Evolutionary conservation across 225 moss, liverwort and hornwort species (phyloP).

Genomic region (Neckera pumila): DNA sequence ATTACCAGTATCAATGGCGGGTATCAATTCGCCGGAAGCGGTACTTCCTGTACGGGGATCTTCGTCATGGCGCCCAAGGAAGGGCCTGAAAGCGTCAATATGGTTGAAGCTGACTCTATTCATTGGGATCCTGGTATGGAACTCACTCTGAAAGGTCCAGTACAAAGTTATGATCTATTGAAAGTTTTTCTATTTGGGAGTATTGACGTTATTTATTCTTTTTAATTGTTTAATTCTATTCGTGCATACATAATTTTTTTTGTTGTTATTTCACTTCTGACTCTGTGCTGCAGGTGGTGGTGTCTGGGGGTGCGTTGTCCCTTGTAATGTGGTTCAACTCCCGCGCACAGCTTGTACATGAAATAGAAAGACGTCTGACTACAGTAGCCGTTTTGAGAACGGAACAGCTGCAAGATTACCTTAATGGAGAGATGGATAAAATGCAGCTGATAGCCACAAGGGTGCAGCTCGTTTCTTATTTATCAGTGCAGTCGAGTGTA

Average conservation of each 20-base stretch:
- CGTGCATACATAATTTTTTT: background rate
- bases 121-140: slow-evolving; percentile 46
- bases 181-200: background rate
- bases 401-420: slow-evolving; percentile 47
- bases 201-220: background rate
- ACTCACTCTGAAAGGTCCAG: background rate
- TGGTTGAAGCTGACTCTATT: slow-evolving; percentile 52
- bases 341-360: slow-evolving; percentile 48
- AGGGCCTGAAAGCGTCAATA: slow-evolving; percentile 41
- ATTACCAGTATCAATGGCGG: slow-evolving; percentile 2
- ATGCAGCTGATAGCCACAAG: slow-evolving; percentile 46
- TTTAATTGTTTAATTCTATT: background rate
- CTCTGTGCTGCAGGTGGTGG: slow-evolving; percentile 39
- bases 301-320: slow-evolving; percentile 42
- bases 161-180: background rate
- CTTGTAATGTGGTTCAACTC: slow-evolving; percentile 55
- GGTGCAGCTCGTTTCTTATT: slow-evolving; percentile 31
- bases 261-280: background rate
- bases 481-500: slow-evolving; percentile 16
- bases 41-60: slow-evolving; percentile 6
- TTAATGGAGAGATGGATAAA: slow-evolving; percentile 40
- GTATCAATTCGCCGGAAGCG: background rate
- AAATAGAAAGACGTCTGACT: slow-evolving; percentile 54
- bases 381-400: slow-evolving; percentile 51
- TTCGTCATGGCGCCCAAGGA: slow-evolving; percentile 21